These are phyloP conservation scores for Sugiyamaella floridensis DNA, from an alignment of 805 yeast species.

Conservation along the genomic window DNA sequence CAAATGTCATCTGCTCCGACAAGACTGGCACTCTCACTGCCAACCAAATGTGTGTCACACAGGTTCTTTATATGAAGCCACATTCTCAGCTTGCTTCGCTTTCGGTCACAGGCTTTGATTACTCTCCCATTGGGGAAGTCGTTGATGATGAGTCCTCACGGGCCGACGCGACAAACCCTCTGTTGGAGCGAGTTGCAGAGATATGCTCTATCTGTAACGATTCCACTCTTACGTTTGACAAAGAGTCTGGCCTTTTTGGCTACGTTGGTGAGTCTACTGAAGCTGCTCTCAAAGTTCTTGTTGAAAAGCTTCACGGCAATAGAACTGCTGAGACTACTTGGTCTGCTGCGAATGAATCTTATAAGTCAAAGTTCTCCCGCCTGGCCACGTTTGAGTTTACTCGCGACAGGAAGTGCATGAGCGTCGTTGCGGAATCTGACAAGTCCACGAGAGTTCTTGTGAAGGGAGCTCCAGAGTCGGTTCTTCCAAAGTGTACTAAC, in stretches of 20 bases:
- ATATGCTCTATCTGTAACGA: constrained; percentile 40
- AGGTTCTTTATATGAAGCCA: constrained; percentile 27
- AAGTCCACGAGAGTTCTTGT: constrained; percentile 30
- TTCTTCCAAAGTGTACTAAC: constrained; percentile 37
- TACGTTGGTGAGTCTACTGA: constrained; percentile 52
- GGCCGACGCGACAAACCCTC: constrained; percentile 2
- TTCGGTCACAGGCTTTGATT: constrained; percentile 36
- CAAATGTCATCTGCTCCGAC: constrained; percentile 36
- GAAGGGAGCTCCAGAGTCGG: constrained; percentile 52
- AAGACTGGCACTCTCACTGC: constrained; percentile 35
- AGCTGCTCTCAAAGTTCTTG: constrained; percentile 40
- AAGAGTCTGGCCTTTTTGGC: constrained; percentile 26
- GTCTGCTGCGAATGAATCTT: constrained; percentile 15
- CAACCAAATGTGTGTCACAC: constrained; percentile 29
- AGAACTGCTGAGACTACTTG: constrained; percentile 8
- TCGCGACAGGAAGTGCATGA: constrained; percentile 47
- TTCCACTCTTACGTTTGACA: constrained; percentile 27
- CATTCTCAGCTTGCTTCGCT: constrained; percentile 31
- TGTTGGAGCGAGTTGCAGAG: constrained; percentile 28
- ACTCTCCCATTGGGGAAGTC: constrained; percentile 26
- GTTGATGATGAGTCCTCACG: constrained; percentile 20
- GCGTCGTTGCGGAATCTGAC: constrained; percentile 36
- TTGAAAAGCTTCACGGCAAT: constrained; percentile 28
- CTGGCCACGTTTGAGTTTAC: constrained; percentile 42
- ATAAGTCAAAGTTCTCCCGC: constrained; percentile 11